Evolutionary conservation across 2,329 filamentous ascomycete genomes (phyloP), one percentile per base, ranked within the genome.

Genomic region (Penicillium sp.): DNA sequence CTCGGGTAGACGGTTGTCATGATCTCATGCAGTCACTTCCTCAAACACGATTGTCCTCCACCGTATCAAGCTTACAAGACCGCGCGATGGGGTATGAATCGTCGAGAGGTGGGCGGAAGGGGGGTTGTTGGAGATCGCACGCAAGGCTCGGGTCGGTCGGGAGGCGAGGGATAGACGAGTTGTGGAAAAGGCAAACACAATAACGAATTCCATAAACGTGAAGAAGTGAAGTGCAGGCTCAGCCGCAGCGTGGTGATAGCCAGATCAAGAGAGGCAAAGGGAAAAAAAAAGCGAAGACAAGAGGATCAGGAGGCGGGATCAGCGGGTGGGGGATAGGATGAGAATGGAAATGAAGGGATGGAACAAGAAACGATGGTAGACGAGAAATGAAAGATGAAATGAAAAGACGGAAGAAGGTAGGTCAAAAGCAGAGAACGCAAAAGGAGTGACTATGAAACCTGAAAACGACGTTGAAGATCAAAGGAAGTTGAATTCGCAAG

Each of bases 1-100:
- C 73, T 77, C 51, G 74, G 77, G 67, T 68, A 70, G 50, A 75
- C 66, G 51, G 74, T 66, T 52, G 74, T 70, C 66, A 73, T 77
- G 68, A 72, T 76, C 56, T 70, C 71, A 69, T 70, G 60, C 52
- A 60, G 45, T 42, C 56, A 55, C 33, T n/a, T 42, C 49, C 49
- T 51, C 46, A 50, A 42, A 54, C 9, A 49, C 45, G 33, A 44
- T 42, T 47, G 50, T 56, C 43, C 51, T 56, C 56, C 50, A 42
- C 58, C 50, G 38, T 49, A 44, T 16, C 47, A 44, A 21, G 41
- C 41, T 33, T 51, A 26, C 43, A 42, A 51, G 41, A n/a, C 10
- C 42, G 42, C 44, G 47, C 46, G 52, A 58, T 57, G 42, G 18
- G 49, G 51, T 48, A 55, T 49, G 51, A 52, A 53, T 54, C 47